Conservation (phyloP, 2,329 filamentous ascomycete genomes). For the Tolypocladium tundrense region DNA sequence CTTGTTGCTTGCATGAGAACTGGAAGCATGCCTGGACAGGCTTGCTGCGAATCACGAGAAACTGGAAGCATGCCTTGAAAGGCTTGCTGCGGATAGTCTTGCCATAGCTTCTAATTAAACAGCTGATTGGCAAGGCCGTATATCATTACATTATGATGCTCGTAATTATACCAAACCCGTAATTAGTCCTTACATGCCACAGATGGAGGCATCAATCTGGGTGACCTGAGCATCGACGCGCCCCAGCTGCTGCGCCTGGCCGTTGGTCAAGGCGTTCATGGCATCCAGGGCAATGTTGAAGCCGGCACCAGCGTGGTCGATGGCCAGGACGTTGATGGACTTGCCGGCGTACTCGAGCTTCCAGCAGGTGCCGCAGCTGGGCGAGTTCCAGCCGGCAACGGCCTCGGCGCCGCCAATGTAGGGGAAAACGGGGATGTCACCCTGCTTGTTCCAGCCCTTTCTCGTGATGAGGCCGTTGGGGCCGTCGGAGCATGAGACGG, state of each 20-base stretch:
- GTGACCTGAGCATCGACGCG: constrained; percentile 37
- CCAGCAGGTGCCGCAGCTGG: constrained; percentile 51
- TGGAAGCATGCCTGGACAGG: background rate
- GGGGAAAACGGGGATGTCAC: constrained; percentile 38
- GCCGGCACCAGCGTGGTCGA: constrained; percentile 39
- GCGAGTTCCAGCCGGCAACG: constrained; percentile 46
- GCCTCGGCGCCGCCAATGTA: constrained; percentile 43
- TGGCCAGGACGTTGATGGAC: constrained; percentile 43
- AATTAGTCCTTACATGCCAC: constrained; percentile 23
- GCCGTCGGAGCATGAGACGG: constrained; percentile 58
- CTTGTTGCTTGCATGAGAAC: background rate
- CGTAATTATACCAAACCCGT: background rate
- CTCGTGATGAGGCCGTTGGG: constrained; percentile 53
- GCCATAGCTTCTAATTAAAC: background rate
- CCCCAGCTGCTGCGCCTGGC: constrained; percentile 38
- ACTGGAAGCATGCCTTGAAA: background rate
- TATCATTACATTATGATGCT: background rate
- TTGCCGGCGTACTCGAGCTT: constrained; percentile 38
- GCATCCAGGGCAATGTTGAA: constrained; percentile 49
- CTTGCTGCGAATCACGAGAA: background rate
- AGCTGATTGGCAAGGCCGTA: background rate
- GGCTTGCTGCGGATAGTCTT: background rate
- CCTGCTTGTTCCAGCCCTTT: constrained; percentile 48
- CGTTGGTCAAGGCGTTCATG: constrained; percentile 45
- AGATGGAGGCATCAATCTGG: constrained; percentile 33